phyloP scores from a whole-genome alignment of 306 rosid species.

The Cercis canadensis region DNA sequence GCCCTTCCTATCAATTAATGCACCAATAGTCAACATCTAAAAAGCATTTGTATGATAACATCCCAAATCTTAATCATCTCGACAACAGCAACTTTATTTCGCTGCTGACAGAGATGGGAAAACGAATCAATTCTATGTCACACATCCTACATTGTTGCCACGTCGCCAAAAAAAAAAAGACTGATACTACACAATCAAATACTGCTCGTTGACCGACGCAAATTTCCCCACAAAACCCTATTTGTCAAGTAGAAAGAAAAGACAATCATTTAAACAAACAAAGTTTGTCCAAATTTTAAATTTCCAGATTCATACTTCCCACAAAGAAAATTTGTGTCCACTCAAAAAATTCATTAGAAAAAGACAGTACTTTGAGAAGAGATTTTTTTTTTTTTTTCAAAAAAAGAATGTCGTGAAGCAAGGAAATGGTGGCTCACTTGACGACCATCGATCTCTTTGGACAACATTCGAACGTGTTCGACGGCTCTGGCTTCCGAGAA shows the following conservation, averaged over 20 bases:
- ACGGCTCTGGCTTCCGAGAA: constrained; percentile 92
- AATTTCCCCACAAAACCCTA: too few relatives aligned
- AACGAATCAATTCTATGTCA: background rate
- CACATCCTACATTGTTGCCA: background rate
- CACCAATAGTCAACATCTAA: constrained; percentile 42
- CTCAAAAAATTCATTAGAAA: background rate
- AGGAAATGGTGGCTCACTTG: constrained; percentile 56
- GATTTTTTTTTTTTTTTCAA: too few relatives aligned
- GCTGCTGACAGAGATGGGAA: background rate
- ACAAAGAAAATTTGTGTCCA: background rate
- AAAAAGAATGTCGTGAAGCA: too few relatives aligned
- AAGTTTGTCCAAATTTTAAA: background rate
- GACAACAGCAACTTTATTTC: background rate
- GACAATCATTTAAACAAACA: background rate
- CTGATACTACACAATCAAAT: background rate
- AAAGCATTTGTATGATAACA: background rate
- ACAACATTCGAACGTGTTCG: constrained; percentile 71
- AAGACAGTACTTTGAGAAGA: too few relatives aligned
- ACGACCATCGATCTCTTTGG: constrained; percentile 92
- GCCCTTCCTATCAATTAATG: constrained; percentile 75
- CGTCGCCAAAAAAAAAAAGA: background rate
- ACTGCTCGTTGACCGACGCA: background rate
- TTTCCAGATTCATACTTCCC: background rate
- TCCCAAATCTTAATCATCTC: background rate
- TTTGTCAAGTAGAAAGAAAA: background rate